These are phyloP conservation scores for Umbilicus rupestris DNA, from an alignment of 164 flowering plant genomes.

Conservation along the genomic window DNA sequence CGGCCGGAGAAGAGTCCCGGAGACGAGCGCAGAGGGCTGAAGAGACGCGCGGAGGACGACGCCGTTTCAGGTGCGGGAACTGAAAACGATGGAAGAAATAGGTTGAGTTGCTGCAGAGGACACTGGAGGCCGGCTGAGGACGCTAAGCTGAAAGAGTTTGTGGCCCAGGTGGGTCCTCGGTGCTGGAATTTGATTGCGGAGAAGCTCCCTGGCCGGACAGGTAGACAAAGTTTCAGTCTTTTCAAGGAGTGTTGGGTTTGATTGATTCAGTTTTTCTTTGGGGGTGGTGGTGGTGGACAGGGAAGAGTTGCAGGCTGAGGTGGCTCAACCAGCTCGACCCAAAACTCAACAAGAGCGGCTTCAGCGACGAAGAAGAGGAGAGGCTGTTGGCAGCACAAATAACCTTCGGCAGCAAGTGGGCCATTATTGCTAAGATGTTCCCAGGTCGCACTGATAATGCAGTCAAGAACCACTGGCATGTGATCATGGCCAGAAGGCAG, in stretches of 20 bases:
- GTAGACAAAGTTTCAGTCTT: slow-evolving; percentile 19
- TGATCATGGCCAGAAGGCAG: slow-evolving; percentile 59
- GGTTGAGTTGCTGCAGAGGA: slow-evolving; percentile 40
- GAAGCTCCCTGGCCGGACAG: slow-evolving; percentile 76
- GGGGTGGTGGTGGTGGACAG: slow-evolving; percentile 16
- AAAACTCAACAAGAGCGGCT: slow-evolving; percentile 56
- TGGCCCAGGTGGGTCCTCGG: slow-evolving; percentile 62
- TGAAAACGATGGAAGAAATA: not conserved
- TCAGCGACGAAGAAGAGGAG: slow-evolving; percentile 68
- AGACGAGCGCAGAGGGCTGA: too few species aligned
- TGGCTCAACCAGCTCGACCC: slow-evolving; percentile 88
- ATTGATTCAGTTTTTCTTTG: not conserved
- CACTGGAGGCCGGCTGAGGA: slow-evolving; percentile 83
- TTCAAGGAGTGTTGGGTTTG: not conserved
- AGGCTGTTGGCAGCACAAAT: slow-evolving; percentile 55
- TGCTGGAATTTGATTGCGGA: slow-evolving; percentile 79
- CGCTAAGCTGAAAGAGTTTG: slow-evolving; percentile 55
- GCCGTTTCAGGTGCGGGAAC: slow-evolving; percentile 11
- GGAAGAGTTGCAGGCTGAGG: slow-evolving; percentile 77
- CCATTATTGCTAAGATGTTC: slow-evolving; percentile 60
- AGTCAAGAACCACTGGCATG: slow-evolving; percentile 83
- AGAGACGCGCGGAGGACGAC: not conserved
- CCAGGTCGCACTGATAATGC: slow-evolving; percentile 85
- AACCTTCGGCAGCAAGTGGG: slow-evolving; percentile 69
- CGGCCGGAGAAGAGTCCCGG: not conserved